Conservation (phyloP, 1,284 basidiomycete genomes). For the Peniophora sp. region DNA sequence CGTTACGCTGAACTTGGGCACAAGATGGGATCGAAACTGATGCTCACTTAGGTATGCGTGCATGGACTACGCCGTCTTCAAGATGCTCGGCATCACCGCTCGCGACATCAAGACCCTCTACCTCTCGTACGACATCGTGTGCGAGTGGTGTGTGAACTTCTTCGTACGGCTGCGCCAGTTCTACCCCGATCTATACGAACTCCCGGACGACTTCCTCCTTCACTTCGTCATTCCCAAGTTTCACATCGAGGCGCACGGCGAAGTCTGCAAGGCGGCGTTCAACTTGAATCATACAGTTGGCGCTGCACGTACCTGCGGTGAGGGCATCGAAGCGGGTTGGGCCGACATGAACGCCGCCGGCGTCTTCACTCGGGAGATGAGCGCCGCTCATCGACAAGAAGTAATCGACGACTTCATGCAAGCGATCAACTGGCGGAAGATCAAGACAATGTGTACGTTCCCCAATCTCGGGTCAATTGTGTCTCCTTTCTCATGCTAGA, state of each 20-base stretch:
- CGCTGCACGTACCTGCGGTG: slow-evolving; percentile 25
- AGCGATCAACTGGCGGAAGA: slow-evolving; percentile 22
- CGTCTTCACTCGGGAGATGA: slow-evolving; percentile 23
- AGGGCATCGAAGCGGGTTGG: slow-evolving; percentile 25
- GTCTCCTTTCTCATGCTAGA: not conserved
- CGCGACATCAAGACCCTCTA: slow-evolving; percentile 2
- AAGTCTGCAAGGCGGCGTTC: slow-evolving; percentile 14
- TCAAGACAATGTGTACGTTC: slow-evolving; percentile 6
- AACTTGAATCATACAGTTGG: slow-evolving; percentile 18
- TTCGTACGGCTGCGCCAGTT: slow-evolving; percentile 1
- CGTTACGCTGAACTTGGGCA: slow-evolving; percentile 3
- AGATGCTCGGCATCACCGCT: slow-evolving; percentile 2
- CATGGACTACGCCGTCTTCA: slow-evolving; percentile 19
- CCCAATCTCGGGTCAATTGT: not conserved
- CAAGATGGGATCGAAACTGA: too few species aligned
- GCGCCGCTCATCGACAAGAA: slow-evolving; percentile 22
- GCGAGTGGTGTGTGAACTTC: slow-evolving; percentile 16
- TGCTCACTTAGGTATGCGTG: slow-evolving; percentile 16
- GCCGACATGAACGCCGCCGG: slow-evolving; percentile 9
- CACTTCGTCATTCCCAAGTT: slow-evolving; percentile 23
- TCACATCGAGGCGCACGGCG: slow-evolving; percentile 21
- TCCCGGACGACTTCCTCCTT: not conserved
- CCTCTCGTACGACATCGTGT: slow-evolving; percentile 21
- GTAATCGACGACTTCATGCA: slow-evolving; percentile 23
- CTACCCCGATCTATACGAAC: slow-evolving; percentile 1